Evolutionary conservation across 176 grass and related monocot species (phyloP), one percentile per base, ranked within the genome.

Genomic region (Triticum urartu): DNA sequence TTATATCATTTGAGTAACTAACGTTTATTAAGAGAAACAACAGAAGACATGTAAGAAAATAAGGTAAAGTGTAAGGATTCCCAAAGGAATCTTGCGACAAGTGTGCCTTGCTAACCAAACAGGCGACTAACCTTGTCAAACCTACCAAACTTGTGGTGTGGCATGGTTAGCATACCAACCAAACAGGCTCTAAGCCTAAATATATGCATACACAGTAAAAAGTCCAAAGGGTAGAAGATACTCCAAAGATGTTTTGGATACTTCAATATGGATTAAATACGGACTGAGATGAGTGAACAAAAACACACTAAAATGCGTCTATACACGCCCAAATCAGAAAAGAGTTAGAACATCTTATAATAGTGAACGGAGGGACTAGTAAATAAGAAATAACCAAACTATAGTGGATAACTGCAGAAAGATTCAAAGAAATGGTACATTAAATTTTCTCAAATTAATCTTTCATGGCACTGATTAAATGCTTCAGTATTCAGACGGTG

Each of bases 1-100:
- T 40, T 64, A 70, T 70, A 65, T 68, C 56, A 75, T 25, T 68
- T 42, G 4, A 68, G 72, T 81, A 83, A 54, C 25, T 79, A 83
- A 83, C 10, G 22, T 34, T 34, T 35, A 76, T 85, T 25, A 86
- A 72, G 32, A 83, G 63, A 84, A 82, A 52, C 45, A 63, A 11
- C 9, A 14, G 21, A 74, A 73, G 17, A 33, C 24, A 63, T 13
- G 48, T 42, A 75, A 21, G 14, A 78, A 85, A 81, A 79, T 6
- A 47, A 78, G 34, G 21, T 87, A 79, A 72, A 47, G 20, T 56
- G 78, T 36, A 72, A 45, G 58, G 14, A 73, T 75, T 85, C 17
- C 48, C 45, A 38, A 58, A 74, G 12, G 71, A 74, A 26, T 48
- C 42, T 74, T 48, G 40, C 12, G 5, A 74, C 12, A 74, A 48